Evolutionary conservation across 495 filamentous ascomycete species (phyloP), one percentile per base, ranked within the genome.

Genomic region (Penicillium antarcticum): DNA sequence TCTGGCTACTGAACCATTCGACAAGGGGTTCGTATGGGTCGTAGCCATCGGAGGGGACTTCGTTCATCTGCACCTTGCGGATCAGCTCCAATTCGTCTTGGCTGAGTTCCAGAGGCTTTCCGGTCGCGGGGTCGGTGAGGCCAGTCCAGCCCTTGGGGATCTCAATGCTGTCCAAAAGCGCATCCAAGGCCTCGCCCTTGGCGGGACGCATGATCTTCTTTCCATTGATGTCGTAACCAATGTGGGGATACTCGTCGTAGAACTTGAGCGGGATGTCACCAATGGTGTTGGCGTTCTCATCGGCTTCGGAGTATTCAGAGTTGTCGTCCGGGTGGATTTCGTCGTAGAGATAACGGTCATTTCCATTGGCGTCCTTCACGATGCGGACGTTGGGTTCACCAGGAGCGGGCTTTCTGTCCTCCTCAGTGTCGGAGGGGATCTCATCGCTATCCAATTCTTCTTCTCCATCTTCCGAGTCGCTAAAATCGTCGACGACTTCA

Each of bases 111-210:
- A 97, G 69, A 1, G 92, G 91, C 71, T 94, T 92, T 31, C 94
- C 94, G 5, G 94, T 97, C 12, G 87, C 80, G 14, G 91, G 88
- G 68, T 98, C 94, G 3, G 91, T 96, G 16, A 97, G 79, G 45
- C 94, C 94, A 46, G 94, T 98, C 91, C 91, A 98, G 46, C 94
- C 95, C 78, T 95, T 90, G 23, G 94, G 94, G n/a, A 98, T 75
- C 57, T 98, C 94, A 56, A 98, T 97, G 67, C 88, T 95, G 60
- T 97, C 92, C 24, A 98, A 78, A 37, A 98, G 77, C 5, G 90
- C 89, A 80, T 98, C 95, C 26, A 98, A 74, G 34, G 95, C 94
- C 63, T 95, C 87, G 31, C 94, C 94, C 63, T 90, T 91, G 26
- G 94, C 94, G 2, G 94, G 94, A 40, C 94, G 88, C 84, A 95